Evolutionary conservation across 352 stramenopile species (phyloP).

Genomic region (Globisporangium rhizosaccharum): DNA sequence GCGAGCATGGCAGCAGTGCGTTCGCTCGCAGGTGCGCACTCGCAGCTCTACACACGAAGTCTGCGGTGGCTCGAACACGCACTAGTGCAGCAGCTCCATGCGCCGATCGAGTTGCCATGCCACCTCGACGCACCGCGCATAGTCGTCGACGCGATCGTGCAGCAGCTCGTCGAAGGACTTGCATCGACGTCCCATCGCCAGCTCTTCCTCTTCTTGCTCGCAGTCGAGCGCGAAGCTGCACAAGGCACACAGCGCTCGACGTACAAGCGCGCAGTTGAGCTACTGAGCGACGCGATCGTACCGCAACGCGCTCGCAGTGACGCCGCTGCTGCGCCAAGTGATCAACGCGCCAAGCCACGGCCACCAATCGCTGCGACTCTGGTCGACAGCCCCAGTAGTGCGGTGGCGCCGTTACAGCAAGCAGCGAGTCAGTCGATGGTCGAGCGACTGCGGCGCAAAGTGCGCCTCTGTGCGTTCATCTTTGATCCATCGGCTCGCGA

Average conservation of each 20-base stretch:
- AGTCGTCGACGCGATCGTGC: constrained; percentile 4
- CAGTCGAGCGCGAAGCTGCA: constrained; percentile 7
- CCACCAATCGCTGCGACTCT: background rate
- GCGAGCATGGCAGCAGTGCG: constrained; percentile 18
- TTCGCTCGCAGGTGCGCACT: constrained; percentile 10
- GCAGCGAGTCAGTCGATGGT: constrained; percentile 14
- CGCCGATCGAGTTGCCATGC: background rate
- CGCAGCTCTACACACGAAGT: constrained; percentile 25
- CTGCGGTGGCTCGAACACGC: constrained; percentile 24
- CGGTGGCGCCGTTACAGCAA: no score
- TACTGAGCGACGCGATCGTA: background rate
- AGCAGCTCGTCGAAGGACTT: constrained; percentile 10
- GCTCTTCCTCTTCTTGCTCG: constrained; percentile 22
- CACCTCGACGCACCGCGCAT: background rate
- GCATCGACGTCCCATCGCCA: constrained; percentile 23
- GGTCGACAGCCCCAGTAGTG: background rate
- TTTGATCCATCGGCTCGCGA: constrained; percentile 14
- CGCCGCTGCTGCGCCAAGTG: no score
- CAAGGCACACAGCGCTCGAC: constrained; percentile 5
- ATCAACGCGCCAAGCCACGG: no score
- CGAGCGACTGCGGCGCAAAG: constrained; percentile 24
- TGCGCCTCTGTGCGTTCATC: constrained; percentile 24
- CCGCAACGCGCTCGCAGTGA: no score
- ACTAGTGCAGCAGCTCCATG: constrained; percentile 7
- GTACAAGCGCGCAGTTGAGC: constrained; percentile 2